A percentile compares a stretch with the other conserved stretches of the same genome.
Evolutionary conservation across 208 protist genomes (phyloP).

Genomic region (Plasmodiophora brassicae): DNA sequence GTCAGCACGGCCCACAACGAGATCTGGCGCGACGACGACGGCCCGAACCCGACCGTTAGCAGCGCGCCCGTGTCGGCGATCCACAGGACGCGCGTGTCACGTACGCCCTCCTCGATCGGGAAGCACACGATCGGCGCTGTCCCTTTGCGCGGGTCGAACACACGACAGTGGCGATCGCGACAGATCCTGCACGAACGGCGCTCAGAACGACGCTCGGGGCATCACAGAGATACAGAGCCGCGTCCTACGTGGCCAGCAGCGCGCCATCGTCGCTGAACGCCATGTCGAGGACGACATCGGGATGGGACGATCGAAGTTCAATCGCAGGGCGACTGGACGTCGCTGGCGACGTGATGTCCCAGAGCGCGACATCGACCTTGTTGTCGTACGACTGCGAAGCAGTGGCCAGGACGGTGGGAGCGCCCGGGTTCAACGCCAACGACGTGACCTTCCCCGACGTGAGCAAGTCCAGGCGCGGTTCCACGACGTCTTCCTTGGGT

Average conservation of each 20-base stretch:
- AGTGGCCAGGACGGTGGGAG: neutral
- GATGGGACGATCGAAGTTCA: constrained; percentile 17
- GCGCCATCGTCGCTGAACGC: neutral
- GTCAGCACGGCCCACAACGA: neutral
- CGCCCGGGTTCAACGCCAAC: neutral
- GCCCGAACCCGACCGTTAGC: neutral
- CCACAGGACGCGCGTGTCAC: neutral
- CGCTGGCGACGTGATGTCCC: neutral
- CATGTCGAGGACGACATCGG: neutral
- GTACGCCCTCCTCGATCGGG: neutral
- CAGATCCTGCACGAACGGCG: no score
- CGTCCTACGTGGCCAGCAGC: neutral
- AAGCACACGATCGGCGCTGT: neutral
- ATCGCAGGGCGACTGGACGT: no score
- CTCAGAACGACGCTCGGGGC: no score
- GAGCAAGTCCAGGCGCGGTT: neutral
- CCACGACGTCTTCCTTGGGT: neutral
- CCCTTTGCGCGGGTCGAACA: neutral
- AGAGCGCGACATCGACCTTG: neutral
- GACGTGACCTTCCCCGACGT: neutral
- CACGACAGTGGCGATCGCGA: neutral
- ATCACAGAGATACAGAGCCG: no score
- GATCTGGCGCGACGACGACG: neutral
- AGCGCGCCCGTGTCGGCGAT: neutral
- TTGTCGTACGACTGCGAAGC: neutral